Conservation (phyloP, 306 rosid genomes). For the Vicia faba region DNA sequence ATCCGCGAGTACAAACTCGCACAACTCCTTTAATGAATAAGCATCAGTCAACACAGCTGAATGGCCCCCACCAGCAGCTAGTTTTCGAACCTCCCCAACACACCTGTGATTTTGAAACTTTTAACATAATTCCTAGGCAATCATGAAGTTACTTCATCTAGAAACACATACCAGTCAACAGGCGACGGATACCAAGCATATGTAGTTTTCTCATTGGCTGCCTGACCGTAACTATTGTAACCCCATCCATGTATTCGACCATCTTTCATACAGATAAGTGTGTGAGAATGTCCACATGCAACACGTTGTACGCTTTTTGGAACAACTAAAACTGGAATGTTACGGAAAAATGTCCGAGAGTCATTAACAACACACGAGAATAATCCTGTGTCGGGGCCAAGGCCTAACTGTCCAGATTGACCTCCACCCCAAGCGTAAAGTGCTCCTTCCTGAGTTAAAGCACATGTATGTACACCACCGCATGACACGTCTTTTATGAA, state of each 20-base stretch:
- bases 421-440: conserved; percentile 98
- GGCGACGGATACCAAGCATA: conserved; percentile 99
- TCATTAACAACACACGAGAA: conserved; percentile 71
- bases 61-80: conserved; percentile 99
- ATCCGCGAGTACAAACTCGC: conserved; percentile 85
- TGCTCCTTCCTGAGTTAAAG: conserved; percentile 75
- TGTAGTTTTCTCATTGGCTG: conserved; percentile 84
- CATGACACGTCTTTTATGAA: conserved; percentile 66
- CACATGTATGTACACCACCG: conserved; percentile 91
- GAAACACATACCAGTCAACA: conserved; percentile 74
- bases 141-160: conserved; percentile 24
- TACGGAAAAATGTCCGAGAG: conserved; percentile 60
- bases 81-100: conserved; percentile 87
- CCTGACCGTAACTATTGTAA: conserved; percentile 93
- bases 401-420: conserved; percentile 90
- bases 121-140: conserved; percentile 33
- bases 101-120: conserved; percentile 59
- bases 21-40: conserved; percentile 86
- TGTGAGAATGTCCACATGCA: conserved; percentile 93
- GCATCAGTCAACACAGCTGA: conserved; percentile 96
- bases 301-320: conserved; percentile 77
- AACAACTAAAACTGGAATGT: conserved; percentile 77
- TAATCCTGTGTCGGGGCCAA: conserved; percentile 81
- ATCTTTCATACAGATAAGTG: conserved; percentile 67
- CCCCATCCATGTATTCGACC: conserved; percentile 99